These are phyloP conservation scores for Ailanthus altissimus DNA, from an alignment of 345 rosid genomes.

Conservation along the genomic window DNA sequence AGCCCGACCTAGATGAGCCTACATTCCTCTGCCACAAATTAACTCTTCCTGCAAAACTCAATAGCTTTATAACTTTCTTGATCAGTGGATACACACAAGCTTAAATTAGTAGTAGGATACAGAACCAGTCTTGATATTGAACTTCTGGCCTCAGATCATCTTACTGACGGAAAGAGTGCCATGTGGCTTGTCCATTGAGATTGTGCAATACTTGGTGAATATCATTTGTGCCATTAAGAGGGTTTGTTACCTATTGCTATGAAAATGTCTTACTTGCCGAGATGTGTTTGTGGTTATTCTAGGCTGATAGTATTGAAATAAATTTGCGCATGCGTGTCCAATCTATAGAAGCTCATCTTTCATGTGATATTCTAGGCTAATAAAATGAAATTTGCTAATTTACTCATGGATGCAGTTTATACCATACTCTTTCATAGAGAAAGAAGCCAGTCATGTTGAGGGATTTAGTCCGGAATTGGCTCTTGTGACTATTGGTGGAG, in stretches of 20 bases:
- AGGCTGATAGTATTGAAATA: neutral
- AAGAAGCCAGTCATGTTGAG: constrained; percentile 95
- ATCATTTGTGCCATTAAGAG: constrained; percentile 31
- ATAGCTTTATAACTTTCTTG: neutral
- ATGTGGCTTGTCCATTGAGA: neutral
- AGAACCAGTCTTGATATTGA: neutral
- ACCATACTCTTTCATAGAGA: constrained; percentile 96
- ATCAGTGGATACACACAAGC: neutral
- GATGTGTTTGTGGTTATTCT: neutral
- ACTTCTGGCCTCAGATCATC: neutral
- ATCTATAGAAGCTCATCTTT: no score
- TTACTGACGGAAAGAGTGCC: neutral
- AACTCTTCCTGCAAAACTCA: neutral
- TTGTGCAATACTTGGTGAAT: neutral
- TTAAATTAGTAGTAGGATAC: neutral
- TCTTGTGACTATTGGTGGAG: constrained; percentile 85
- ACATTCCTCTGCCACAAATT: no score
- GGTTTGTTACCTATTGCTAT: constrained; percentile 28
- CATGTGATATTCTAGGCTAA: neutral
- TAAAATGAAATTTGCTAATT: constrained; percentile 9
- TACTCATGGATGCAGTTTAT: constrained; percentile 57
- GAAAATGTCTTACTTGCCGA: neutral
- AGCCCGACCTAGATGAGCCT: no score
- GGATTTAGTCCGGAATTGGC: constrained; percentile 96
- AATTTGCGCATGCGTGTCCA: no score